A percentile compares a stretch with the other conserved stretches of the same genome.
phyloP scores from a whole-genome alignment of 2,329 filamentous ascomycete species.

The Tricladium varicosporioides region DNA sequence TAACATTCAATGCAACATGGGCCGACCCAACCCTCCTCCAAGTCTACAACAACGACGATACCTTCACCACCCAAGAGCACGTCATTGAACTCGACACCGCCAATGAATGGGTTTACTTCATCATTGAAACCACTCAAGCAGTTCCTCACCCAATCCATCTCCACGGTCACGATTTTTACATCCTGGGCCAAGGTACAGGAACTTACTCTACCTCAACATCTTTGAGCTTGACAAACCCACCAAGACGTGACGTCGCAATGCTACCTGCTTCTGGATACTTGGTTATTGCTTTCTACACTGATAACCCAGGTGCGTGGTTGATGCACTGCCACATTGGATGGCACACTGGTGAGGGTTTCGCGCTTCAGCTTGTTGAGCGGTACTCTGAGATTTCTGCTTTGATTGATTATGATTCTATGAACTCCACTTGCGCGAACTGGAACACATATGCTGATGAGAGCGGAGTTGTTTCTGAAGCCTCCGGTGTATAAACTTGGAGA shows the following conservation, averaged over 20 bases:
- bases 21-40: conserved; percentile 41
- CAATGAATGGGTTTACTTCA: conserved; percentile 17
- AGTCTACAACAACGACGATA: conserved; percentile 24
- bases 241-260: conserved; percentile 49
- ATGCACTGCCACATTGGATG: conserved; percentile 39
- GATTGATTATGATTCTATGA: conserved; percentile 25
- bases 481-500: conserved; percentile 18
- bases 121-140: conserved; percentile 13
- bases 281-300: conserved; percentile 15
- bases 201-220: conserved; percentile 32
- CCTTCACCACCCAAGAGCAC: conserved; percentile 9
- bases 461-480: conserved; percentile 21
- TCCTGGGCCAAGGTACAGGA: conserved; percentile 43
- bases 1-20: conserved; percentile 44
- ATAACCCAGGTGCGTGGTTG: conserved; percentile 22
- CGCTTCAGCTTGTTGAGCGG: conserved; percentile 45
- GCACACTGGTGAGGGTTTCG: conserved; percentile 51
- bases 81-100: conserved; percentile 14
- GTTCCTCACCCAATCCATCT: conserved; percentile 38
- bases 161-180: conserved; percentile 47
- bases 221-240: conserved; percentile 41
- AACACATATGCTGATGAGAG: conserved; percentile 25
- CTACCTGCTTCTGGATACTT: conserved; percentile 30
- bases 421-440: conserved; percentile 29
- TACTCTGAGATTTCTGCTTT: conserved; percentile 14